Percentiles rank a stretch among this genome's conserved stretches.
Evolutionary conservation across 2,329 filamentous ascomycete genomes (phyloP).

Genomic region (Fusarium zealandicum): DNA sequence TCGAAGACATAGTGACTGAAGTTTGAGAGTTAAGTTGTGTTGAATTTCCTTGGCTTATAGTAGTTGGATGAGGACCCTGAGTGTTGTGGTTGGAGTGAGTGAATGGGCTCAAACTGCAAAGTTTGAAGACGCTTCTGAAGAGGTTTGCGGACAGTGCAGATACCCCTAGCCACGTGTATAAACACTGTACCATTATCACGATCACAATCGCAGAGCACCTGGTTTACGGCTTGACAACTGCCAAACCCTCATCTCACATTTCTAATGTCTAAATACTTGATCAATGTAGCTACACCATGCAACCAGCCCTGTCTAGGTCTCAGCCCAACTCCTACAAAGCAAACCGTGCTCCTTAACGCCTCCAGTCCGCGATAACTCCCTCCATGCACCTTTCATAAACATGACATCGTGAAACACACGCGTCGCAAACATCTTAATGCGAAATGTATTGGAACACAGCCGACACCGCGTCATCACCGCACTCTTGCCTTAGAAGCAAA

Average conservation of each 20-base stretch:
- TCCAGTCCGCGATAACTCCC: slow-evolving; percentile 25
- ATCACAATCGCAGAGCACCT: background rate
- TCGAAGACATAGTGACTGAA: slow-evolving; percentile 25
- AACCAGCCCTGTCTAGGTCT: background rate
- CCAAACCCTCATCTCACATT: background rate
- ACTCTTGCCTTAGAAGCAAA: slow-evolving; percentile 86
- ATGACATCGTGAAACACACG: slow-evolving; percentile 14
- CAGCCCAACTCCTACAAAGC: slow-evolving; percentile 11
- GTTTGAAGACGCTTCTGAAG: background rate
- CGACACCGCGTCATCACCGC: slow-evolving; percentile 79
- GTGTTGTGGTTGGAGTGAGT: background rate
- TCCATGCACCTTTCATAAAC: slow-evolving; percentile 9
- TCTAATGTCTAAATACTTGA: background rate
- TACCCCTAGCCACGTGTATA: background rate
- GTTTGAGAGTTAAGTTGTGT: background rate
- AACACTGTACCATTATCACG: background rate
- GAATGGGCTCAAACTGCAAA: background rate
- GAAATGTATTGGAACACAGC: slow-evolving; percentile 99
- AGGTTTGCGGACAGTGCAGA: background rate
- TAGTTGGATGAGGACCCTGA: background rate
- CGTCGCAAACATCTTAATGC: slow-evolving; percentile 58
- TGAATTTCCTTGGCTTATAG: background rate
- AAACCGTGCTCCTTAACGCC: slow-evolving; percentile 5
- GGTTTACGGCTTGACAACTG: background rate
- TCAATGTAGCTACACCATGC: background rate